Evolutionary conservation across 176 grass and related monocot genomes (phyloP).

Genomic region (Thalia dealbata): DNA sequence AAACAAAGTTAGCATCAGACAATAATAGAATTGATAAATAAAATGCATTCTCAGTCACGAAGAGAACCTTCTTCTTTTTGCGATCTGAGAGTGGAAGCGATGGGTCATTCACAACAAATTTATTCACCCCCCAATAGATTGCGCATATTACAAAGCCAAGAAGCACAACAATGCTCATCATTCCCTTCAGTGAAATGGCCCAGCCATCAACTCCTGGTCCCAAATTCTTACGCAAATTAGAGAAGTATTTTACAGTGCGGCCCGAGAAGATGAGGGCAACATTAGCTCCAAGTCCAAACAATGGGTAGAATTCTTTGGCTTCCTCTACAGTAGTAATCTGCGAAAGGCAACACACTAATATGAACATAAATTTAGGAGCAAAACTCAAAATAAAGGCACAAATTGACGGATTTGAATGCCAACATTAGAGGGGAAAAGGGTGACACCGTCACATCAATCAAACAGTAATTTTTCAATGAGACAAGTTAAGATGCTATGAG

Average conservation of each 20-base stretch:
- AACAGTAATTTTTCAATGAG: too few species aligned
- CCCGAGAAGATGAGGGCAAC: slow-evolving; percentile 94
- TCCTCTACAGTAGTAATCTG: slow-evolving; percentile 98
- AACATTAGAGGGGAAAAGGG: background rate
- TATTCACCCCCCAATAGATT: slow-evolving; percentile 89
- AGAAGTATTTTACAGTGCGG: slow-evolving; percentile 92
- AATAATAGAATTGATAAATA: background rate
- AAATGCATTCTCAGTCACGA: background rate
- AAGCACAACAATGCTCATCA: slow-evolving; percentile 96
- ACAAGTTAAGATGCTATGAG: background rate
- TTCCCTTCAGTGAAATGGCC: slow-evolving; percentile 82
- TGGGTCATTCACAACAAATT: slow-evolving; percentile 54
- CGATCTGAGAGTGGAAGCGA: slow-evolving; percentile 44
- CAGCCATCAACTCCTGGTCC: slow-evolving; percentile 91
- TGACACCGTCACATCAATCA: too few species aligned
- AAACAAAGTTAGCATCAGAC: slow-evolving; percentile 16
- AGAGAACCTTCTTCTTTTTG: slow-evolving; percentile 78
- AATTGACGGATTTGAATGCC: background rate
- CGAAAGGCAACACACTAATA: slow-evolving; percentile 3
- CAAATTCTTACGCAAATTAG: slow-evolving; percentile 75
- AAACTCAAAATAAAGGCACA: background rate
- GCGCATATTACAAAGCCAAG: slow-evolving; percentile 56
- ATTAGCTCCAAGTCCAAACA: slow-evolving; percentile 89
- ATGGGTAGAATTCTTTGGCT: slow-evolving; percentile 95
- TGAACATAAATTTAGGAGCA: background rate